Percentiles rank a stretch among this genome's conserved stretches.
Conservation (phyloP, 1,284 basidiomycete species). For the Cutaneotrichosporon arboriforme region DNA sequence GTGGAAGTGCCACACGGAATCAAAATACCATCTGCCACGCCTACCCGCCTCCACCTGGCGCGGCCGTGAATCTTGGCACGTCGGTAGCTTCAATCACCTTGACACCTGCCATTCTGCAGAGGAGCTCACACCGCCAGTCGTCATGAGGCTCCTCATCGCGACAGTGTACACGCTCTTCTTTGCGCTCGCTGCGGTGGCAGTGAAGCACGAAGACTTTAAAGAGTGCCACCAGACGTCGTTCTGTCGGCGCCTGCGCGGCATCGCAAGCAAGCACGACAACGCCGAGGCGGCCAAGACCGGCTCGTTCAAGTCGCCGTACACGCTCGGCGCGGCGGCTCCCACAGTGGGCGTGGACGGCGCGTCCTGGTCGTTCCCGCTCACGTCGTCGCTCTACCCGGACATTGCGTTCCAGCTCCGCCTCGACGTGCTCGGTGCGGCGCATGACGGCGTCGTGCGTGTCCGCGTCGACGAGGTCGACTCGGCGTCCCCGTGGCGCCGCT, state of each 20-base stretch:
- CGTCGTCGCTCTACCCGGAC: slow-evolving; percentile 72
- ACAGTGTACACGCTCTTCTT: slow-evolving; percentile 7
- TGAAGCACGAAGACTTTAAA: slow-evolving; percentile 74
- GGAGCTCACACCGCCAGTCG: slow-evolving; percentile 2
- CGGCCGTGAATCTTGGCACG: too few relatives aligned
- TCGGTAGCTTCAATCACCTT: background rate
- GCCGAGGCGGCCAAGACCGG: slow-evolving; percentile 34
- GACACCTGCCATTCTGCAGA: background rate
- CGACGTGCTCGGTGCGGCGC: slow-evolving; percentile 56
- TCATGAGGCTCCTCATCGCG: slow-evolving; percentile 11
- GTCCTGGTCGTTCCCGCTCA: slow-evolving; percentile 59
- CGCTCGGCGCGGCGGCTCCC: slow-evolving; percentile 58
- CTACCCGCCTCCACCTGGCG: background rate
- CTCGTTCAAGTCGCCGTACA: slow-evolving; percentile 77
- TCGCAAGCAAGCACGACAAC: slow-evolving; percentile 62
- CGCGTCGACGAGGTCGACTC: slow-evolving; percentile 78
- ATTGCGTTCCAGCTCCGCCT: slow-evolving; percentile 73
- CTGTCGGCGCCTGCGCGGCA: slow-evolving; percentile 76
- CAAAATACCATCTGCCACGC: background rate
- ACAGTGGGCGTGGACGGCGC: slow-evolving; percentile 43
- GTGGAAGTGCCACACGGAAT: too few relatives aligned
- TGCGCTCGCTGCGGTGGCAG: slow-evolving; percentile 27
- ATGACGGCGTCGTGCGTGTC: slow-evolving; percentile 74
- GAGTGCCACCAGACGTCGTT: slow-evolving; percentile 84
- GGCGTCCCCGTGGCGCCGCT: slow-evolving; percentile 60